Percentiles rank a stretch among this genome's conserved stretches.
Conservation (phyloP, 495 filamentous ascomycete genomes). For the Penicillium canescens region DNA sequence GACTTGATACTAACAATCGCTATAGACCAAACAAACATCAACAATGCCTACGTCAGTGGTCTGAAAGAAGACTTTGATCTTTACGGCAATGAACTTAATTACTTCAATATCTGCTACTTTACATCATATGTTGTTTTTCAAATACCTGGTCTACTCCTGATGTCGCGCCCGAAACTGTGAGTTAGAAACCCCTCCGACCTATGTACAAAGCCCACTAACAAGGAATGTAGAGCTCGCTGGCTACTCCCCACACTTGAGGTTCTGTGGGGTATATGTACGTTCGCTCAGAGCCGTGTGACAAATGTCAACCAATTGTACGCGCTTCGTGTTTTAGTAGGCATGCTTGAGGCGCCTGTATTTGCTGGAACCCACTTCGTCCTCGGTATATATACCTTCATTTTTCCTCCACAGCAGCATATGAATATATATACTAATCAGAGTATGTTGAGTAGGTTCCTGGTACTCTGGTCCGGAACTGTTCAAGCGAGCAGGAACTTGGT, state of each 20-base stretch:
- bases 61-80: slow-evolving; percentile 61
- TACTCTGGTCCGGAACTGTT: slow-evolving; percentile 41
- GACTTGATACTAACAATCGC: neutral
- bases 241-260: slow-evolving; percentile 33
- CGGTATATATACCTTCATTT: slow-evolving; percentile 10
- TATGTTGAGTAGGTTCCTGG: slow-evolving; percentile 30
- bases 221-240: slow-evolving; percentile 31
- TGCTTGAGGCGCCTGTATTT: slow-evolving; percentile 43
- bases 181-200: neutral
- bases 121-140: slow-evolving; percentile 43
- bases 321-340: slow-evolving; percentile 55
- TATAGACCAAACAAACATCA: slow-evolving; percentile 47
- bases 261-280: slow-evolving; percentile 29
- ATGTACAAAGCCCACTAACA: neutral
- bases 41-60: slow-evolving; percentile 55
- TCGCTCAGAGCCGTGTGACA: slow-evolving; percentile 38
- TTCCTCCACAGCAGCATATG: neutral
- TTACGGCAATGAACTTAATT: slow-evolving; percentile 55
- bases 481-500: slow-evolving; percentile 39
- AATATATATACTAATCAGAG: neutral
- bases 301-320: slow-evolving; percentile 44
- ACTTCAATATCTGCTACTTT: slow-evolving; percentile 42
- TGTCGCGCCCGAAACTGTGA: slow-evolving; percentile 37
- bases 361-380: slow-evolving; percentile 45
- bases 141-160: slow-evolving; percentile 33